Percentiles rank a stretch among this genome's conserved stretches.
These are phyloP conservation scores for Limnanthes douglasii DNA, from an alignment of 345 rosid species.

Conservation along the genomic window DNA sequence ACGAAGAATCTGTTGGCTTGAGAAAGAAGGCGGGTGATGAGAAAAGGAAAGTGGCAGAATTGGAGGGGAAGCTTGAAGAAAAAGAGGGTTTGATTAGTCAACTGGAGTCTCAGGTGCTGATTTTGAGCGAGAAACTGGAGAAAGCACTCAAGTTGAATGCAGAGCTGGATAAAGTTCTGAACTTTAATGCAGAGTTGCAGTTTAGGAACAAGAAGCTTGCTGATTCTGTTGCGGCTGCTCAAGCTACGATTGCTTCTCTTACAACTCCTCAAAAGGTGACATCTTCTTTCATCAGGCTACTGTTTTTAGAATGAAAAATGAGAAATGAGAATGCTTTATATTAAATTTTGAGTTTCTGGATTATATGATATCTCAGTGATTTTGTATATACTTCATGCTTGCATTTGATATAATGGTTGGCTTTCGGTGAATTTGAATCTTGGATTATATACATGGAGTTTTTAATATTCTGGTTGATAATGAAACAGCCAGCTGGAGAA, in stretches of 20 bases:
- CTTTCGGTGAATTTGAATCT: too few relatives aligned
- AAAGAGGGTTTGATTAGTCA: constrained; percentile 42
- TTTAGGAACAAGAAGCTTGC: constrained; percentile 40
- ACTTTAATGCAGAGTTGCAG: constrained; percentile 34
- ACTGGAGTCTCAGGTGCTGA: constrained; percentile 36
- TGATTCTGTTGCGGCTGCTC: constrained; percentile 47
- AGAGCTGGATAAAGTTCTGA: constrained; percentile 43
- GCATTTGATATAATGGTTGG: too few relatives aligned
- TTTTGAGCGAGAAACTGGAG: constrained; percentile 40
- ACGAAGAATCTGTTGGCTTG: too few relatives aligned
- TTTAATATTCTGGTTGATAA: constrained; percentile 8
- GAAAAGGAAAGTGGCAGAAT: constrained; percentile 19
- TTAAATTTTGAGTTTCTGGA: too few relatives aligned
- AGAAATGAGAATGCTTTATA: too few relatives aligned
- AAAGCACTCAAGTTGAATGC: constrained; percentile 34
- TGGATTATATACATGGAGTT: too few relatives aligned
- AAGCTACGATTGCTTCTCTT: constrained; percentile 40
- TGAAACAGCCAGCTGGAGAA: constrained; percentile 29
- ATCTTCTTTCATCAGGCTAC: background rate
- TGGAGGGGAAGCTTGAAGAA: constrained; percentile 33
- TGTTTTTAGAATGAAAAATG: too few relatives aligned
- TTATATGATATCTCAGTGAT: too few relatives aligned
- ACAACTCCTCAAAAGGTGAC: constrained; percentile 26
- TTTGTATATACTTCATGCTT: too few relatives aligned
- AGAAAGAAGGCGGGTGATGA: constrained; percentile 11